Evolutionary conservation across 2,329 filamentous ascomycete genomes (phyloP).

Genomic region (Cytospora schulzeri): DNA sequence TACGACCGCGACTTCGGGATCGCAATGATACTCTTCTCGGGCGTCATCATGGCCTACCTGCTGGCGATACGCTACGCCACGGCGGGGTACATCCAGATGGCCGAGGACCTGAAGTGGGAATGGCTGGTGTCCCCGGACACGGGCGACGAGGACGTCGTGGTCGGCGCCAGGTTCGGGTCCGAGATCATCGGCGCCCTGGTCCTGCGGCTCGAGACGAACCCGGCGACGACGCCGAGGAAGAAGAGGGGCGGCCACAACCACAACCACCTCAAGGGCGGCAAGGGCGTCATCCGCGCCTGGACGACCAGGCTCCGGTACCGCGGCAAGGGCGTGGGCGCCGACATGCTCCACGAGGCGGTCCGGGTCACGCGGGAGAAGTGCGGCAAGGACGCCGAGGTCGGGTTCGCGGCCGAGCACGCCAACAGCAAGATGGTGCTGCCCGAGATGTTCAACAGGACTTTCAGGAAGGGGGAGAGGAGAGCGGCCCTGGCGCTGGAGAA

Average conservation of each 20-base stretch:
- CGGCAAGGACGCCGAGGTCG: constrained; percentile 66
- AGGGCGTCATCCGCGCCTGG: constrained; percentile 79
- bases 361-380: constrained; percentile 67
- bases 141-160: constrained; percentile 57
- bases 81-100: constrained; percentile 62
- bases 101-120: constrained; percentile 61
- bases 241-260: constrained; percentile 41
- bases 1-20: constrained; percentile 53
- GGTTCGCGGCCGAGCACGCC: constrained; percentile 77
- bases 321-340: constrained; percentile 69
- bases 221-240: constrained; percentile 35
- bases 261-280: constrained; percentile 56
- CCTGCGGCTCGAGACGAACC: constrained; percentile 60
- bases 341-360: constrained; percentile 74
- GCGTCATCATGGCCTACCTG: constrained; percentile 65
- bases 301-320: constrained; percentile 73
- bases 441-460: constrained; percentile 61
- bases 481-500: constrained; percentile 57
- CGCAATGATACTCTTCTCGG: constrained; percentile 59
- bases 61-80: constrained; percentile 62
- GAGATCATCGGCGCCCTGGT: constrained; percentile 73
- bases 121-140: constrained; percentile 55
- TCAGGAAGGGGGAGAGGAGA: constrained; percentile 60
- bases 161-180: constrained; percentile 69
- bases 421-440: constrained; percentile 69